A percentile compares a stretch with the other conserved stretches of the same genome.
These are phyloP conservation scores for Viola pubescens DNA, from an alignment of 441 rosid genomes.

Conservation along the genomic window DNA sequence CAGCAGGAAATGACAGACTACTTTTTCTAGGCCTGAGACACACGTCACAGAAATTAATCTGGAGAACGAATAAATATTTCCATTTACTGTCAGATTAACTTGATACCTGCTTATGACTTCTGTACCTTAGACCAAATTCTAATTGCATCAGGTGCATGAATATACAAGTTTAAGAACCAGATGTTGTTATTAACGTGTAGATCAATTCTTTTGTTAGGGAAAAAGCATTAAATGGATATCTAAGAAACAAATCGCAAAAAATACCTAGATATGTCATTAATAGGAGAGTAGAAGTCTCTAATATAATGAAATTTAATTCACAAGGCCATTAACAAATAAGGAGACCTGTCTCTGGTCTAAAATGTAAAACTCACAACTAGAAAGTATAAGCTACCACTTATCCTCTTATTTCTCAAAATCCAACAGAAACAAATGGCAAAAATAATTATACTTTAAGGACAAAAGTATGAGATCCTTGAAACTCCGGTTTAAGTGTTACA, in stretches of 20 bases:
- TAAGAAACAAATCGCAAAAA: background rate
- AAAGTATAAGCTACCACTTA: background rate
- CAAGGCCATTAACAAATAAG: slow-evolving; percentile 6
- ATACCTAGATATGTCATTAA: slow-evolving; percentile 4
- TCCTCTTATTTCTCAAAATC: background rate
- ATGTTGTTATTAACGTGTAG: background rate
- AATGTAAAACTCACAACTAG: slow-evolving; percentile 1
- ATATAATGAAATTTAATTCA: background rate
- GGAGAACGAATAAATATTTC: background rate
- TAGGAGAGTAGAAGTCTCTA: background rate
- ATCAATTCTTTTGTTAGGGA: too few species aligned
- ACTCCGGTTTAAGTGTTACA: background rate
- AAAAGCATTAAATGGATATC: too few species aligned
- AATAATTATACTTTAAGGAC: background rate
- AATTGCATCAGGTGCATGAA: slow-evolving; percentile 13
- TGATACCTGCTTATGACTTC: background rate
- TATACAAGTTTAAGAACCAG: background rate
- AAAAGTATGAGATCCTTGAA: background rate
- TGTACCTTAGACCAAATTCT: slow-evolving; percentile 5
- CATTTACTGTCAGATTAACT: slow-evolving; percentile 5
- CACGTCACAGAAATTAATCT: slow-evolving; percentile 13
- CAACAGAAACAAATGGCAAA: background rate
- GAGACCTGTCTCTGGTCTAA: slow-evolving; percentile 3
- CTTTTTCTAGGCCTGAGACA: slow-evolving; percentile 84
- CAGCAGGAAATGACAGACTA: slow-evolving; percentile 80